Evolutionary conservation across 2,329 filamentous ascomycete species (phyloP), one percentile per base, ranked within the genome.

Genomic region (Teratosphaeria viscida): DNA sequence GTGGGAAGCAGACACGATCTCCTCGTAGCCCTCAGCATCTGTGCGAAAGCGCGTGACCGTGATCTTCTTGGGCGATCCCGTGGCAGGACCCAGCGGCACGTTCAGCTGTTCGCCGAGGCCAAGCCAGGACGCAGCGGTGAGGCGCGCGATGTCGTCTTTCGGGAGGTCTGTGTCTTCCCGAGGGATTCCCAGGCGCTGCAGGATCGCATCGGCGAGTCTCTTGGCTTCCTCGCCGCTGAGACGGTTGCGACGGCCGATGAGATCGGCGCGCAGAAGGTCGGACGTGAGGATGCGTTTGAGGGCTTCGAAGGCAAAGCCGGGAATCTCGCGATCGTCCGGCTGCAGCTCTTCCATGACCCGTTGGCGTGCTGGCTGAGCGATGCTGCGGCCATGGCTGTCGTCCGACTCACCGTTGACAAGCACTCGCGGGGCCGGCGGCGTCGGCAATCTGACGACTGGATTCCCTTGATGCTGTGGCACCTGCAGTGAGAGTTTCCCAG

Each of bases 401-500:
- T 66, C 65, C 61, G 67, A 62, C 66, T 79, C 76, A 55, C 81
- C 81, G 55, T 82, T 83, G 26, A 83, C 76, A 7, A 82, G 74
- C 2, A 82, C 72, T 10, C 79, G 77, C 0, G 81, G 81, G 1
- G 75, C 74, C 7, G 80, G 80, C 14, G 81, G 81, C 8, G 85
- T 88, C 27, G 85, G 84, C 14, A 88, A 75, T 60, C 84, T 78
- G 43, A 49, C 43, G 0, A 88, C 83, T 2, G 81, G 78, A 0
- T 84, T 84, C 0, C 83, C 78, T 19, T 79, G 75, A 60, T 85
- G 79, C 64, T 84, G 79, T 7, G 85, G 85, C 0, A 87, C 85
- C 65, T 87, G 84, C 0, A 87, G 74, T 23, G 82, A 83, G 6
- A 86, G 73, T 23, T 82, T 74, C 57, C 78, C 78, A 32, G 52